Base-by-base conservation (phyloP, 1,284 basidiomycete genomes). In the Malassezia caprae region DNA sequence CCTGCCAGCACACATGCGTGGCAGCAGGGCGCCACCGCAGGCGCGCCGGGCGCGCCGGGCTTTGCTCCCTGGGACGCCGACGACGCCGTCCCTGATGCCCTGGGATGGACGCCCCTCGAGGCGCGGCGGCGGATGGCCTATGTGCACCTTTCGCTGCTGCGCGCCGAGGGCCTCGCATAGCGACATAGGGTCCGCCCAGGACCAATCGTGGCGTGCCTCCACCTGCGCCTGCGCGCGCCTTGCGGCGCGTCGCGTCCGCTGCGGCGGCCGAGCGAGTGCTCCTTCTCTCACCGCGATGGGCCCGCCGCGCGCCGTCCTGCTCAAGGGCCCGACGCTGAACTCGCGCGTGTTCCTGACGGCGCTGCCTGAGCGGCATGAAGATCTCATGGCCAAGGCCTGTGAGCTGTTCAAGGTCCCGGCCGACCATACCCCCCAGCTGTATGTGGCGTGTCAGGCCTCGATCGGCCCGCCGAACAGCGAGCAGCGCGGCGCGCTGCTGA, bases 301-400 rank as follows among this genome's bases (percentile, higher is more conserved):
- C 32, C 42, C 51, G 51, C 40, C 37, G 19, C 43, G 57, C 21
- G 69, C 69, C 2, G 54, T 71, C 19, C 61, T 69, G 51, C 61
- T 71, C 55, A 71, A 67, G 42, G 69, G 69, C 3, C 69, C 69
- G 4, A 61, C 60, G 15, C 52, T 64, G 23, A 67, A 67, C 42
- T 69, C 69, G 34, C 63, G 62, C 34, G 64, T 65, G 21, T 72
- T 62, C 54, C 56, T 72, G 23, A 65, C 69, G 1, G 65, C 62
- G 3, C 46, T 72, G 1, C 69, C 69, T 3, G 56, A 53, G 6
- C 62, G 61, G 1, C 39, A 31, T 21, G 58, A 64, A 47, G 54
- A 59, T 17, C 63, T 72, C 19, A 27, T 72, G 1, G 53, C 59
- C 8, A 69, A 67, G 37, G 70, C 70, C 4, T 55, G 61, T 23